Evolutionary conservation across 1,284 basidiomycete species (phyloP), one percentile per base, ranked within the genome.

Genomic region (Ustilago cynodontis): DNA sequence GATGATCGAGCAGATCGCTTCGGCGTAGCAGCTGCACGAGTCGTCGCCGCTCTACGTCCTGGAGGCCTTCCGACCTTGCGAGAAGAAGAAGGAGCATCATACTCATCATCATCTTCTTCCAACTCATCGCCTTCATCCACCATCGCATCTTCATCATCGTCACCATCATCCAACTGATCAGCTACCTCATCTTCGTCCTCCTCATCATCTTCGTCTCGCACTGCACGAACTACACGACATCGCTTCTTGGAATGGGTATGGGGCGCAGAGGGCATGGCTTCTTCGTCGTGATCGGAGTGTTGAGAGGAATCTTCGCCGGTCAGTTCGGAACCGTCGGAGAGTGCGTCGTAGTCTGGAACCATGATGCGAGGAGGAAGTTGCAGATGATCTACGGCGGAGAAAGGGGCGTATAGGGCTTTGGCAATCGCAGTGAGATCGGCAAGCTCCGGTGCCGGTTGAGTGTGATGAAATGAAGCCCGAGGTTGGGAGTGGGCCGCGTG

Each of bases 81-180:
- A 14, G 51, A 63, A n/a, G 49, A 60, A 14, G 70, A 70, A 10
- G 70, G 70, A 9, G 65, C 77, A 31, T 85, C 67, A 18, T 74
- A 62, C 49, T 80, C 78, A 13, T 86, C 85, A 41, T 81, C 80
- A n/a, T 81, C 68, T 3, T 71, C 71, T 51, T 77, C 76, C 2
- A 67, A 86, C 20, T 77, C 86, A 39, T 85, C 86, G 29, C 82
- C 71, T 1, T 78, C 79, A 3, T 77, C 82, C 1, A 80, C 78
- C 31, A 63, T 73, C 13, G 80, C 85, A 10, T 80, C 76, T 31
- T 81, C 82, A 45, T 84, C 78, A 52, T 62, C 52, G 26, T 66
- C 75, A 63, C 51, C 71, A 11, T 56, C 75, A 49, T 70, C 77
- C 0, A 68, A 49, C 39, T 41, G 53, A 26, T 73, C 67, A 24